These are phyloP conservation scores for Phaseolus coccineus DNA, from an alignment of 331 rosid genomes.

Conservation along the genomic window DNA sequence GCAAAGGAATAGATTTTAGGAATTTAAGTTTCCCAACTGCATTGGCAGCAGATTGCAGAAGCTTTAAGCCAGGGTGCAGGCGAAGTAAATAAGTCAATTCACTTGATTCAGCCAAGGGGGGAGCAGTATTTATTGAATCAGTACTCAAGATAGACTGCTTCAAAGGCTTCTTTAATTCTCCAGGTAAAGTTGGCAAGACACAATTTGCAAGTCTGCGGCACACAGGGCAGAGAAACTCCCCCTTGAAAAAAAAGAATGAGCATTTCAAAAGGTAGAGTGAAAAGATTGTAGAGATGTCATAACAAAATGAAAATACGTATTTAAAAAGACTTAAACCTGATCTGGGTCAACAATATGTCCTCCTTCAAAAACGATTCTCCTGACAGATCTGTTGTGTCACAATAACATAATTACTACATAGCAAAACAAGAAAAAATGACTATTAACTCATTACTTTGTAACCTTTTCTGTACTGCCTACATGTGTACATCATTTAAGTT, in stretches of 20 bases:
- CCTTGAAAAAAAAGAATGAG: conserved; percentile 55
- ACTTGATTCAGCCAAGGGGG: conserved; percentile 45
- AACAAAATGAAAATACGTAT: conserved; percentile 12
- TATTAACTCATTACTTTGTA: conserved; percentile 7
- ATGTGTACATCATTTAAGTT: background rate
- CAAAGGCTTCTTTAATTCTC: conserved; percentile 57
- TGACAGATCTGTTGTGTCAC: conserved; percentile 61
- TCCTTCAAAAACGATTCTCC: conserved; percentile 98
- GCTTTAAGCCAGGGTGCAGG: conserved; percentile 69
- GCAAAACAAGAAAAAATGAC: background rate
- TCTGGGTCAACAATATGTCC: conserved; percentile 98
- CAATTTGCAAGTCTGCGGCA: conserved; percentile 97
- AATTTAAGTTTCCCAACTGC: conserved; percentile 62
- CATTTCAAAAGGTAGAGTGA: conserved; percentile 24
- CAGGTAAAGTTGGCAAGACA: conserved; percentile 77
- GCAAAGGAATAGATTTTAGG: conserved; percentile 63
- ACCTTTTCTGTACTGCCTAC: background rate
- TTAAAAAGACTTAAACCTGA: conserved; percentile 60
- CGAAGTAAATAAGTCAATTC: conserved; percentile 57
- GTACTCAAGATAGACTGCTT: conserved; percentile 54
- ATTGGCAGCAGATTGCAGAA: conserved; percentile 74
- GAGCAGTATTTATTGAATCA: conserved; percentile 50
- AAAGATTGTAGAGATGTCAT: conserved; percentile 39
- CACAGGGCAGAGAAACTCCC: conserved; percentile 97
- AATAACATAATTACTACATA: conserved; percentile 10